Evolutionary conservation across 768 basidiomycete species (phyloP).

Genomic region (Cubamyces lactineus): DNA sequence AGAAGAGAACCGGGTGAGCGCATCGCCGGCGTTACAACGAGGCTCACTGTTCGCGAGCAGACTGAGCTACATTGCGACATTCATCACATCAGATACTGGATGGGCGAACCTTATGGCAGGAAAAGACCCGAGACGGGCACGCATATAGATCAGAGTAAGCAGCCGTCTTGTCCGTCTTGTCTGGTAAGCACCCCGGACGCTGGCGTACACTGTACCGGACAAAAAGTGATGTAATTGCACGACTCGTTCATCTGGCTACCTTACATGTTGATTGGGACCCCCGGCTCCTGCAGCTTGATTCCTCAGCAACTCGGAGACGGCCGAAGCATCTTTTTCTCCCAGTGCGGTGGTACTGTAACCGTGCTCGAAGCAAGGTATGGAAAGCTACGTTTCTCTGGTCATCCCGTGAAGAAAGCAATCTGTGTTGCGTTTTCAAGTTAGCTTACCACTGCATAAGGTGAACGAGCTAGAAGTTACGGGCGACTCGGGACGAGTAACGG

Average conservation of each 20-base stretch:
- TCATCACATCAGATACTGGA: constrained; percentile 1
- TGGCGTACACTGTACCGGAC: no score
- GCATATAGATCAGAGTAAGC: background rate
- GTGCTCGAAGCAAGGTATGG: background rate
- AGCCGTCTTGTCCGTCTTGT: background rate
- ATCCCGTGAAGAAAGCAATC: no score
- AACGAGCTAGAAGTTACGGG: constrained; percentile 2
- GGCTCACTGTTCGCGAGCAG: background rate
- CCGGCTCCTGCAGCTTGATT: background rate
- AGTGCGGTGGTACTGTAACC: no score
- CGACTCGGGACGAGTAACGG: background rate
- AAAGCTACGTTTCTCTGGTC: no score
- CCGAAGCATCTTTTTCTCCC: background rate
- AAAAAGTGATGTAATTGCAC: no score
- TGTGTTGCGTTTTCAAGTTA: no score
- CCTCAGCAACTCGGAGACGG: background rate
- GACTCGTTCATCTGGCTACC: no score
- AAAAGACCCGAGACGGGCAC: constrained; percentile 1
- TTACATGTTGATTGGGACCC: no score
- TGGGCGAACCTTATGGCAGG: background rate
- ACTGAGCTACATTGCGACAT: background rate
- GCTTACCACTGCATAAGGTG: no score
- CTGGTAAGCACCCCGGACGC: background rate
- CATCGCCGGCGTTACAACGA: background rate
- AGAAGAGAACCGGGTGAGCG: background rate